These are phyloP conservation scores for Mycena filopes DNA, from an alignment of 768 basidiomycete genomes.

Conservation along the genomic window DNA sequence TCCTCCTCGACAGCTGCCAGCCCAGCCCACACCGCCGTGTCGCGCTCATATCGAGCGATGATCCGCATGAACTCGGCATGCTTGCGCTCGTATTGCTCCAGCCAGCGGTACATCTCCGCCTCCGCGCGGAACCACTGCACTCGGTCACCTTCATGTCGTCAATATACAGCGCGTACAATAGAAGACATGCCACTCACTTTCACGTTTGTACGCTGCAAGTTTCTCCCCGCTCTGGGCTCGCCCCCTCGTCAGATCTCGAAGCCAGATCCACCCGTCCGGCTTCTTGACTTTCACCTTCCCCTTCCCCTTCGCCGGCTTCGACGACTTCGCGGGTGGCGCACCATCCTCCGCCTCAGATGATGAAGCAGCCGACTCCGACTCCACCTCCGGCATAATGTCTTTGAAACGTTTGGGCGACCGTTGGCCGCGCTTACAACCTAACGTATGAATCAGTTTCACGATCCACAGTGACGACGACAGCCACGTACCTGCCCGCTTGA, in stretches of 20 bases:
- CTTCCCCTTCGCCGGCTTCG: neutral
- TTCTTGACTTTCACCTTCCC: constrained; percentile 13
- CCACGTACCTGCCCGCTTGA: constrained; percentile 10
- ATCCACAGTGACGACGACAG: neutral
- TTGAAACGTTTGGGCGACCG: constrained; percentile 8
- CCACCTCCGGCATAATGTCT: constrained; percentile 14
- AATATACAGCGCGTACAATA: neutral
- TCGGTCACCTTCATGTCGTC: constrained; percentile 7
- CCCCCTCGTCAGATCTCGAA: neutral
- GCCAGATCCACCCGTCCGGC: constrained; percentile 20
- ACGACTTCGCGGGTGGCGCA: too few species aligned
- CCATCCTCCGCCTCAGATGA: too few species aligned
- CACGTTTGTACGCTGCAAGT: constrained; percentile 12
- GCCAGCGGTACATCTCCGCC: constrained; percentile 10
- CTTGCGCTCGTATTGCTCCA: constrained; percentile 6
- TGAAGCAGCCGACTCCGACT: too few species aligned
- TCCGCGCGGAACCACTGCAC: too few species aligned
- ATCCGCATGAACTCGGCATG: constrained; percentile 16
- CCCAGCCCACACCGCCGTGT: constrained; percentile 8
- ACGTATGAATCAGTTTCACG: too few species aligned
- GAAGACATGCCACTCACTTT: constrained; percentile 12
- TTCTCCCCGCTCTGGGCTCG: neutral
- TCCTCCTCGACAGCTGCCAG: neutral
- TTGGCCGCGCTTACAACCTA: neutral
- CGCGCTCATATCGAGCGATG: constrained; percentile 1